phyloP scores from a whole-genome alignment of 1,139 yeast species.

The Taphrina deformans region DNA sequence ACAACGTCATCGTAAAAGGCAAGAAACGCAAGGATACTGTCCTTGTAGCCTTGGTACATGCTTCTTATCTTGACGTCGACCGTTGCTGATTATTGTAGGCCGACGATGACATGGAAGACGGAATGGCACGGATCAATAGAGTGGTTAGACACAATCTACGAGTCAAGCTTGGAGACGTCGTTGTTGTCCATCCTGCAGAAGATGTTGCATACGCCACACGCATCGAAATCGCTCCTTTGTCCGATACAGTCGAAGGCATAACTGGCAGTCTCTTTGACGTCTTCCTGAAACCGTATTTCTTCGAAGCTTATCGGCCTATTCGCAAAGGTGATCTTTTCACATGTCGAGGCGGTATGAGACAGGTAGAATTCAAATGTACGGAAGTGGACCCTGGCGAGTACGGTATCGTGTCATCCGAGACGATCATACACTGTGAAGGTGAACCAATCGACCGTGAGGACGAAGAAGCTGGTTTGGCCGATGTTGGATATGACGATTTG shows the following conservation, averaged over 20 bases:
- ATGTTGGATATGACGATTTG: conserved; percentile 97
- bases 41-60: conserved; percentile 68
- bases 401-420: conserved; percentile 98
- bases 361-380: conserved; percentile 96
- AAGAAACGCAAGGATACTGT: conserved; percentile 98
- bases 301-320: conserved; percentile 98
- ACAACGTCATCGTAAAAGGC: conserved; percentile 94
- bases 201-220: conserved; percentile 84
- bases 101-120: conserved; percentile 96
- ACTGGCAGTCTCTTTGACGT: conserved; percentile 98
- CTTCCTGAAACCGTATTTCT: conserved; percentile 94
- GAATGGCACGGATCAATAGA: conserved; percentile 90
- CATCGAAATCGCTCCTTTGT: conserved; percentile 94
- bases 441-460: conserved; percentile 99
- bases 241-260: conserved; percentile 96
- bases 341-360: conserved; percentile 98
- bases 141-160: conserved; percentile 94
- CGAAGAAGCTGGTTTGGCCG: conserved; percentile 92
- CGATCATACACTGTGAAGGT: conserved; percentile 97
- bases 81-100: conserved; percentile 43
- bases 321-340: conserved; percentile 96
- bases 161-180: conserved; percentile 88
- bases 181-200: conserved; percentile 92
- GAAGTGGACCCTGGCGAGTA: conserved; percentile 97
- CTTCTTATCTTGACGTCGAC: neutral